phyloP scores from a whole-genome alignment of 2,329 filamentous ascomycete species.

The Paraphaeosphaeria sporulosa region DNA sequence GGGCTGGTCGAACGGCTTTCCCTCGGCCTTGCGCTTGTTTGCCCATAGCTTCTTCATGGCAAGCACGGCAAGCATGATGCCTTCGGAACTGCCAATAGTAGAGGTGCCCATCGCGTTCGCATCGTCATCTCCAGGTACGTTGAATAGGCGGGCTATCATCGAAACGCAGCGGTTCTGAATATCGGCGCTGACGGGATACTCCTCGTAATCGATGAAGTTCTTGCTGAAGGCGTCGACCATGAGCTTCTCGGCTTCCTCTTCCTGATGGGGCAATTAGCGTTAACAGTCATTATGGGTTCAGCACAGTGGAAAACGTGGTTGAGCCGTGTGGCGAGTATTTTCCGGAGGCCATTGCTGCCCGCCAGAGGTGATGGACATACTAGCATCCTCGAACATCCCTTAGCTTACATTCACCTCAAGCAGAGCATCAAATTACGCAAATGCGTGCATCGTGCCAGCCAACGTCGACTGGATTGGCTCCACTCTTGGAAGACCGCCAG shows the following conservation, averaged over 20 bases:
- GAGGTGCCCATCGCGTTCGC: conserved; percentile 82
- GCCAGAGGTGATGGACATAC: no score
- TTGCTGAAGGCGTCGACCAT: conserved; percentile 93
- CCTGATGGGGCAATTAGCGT: conserved; percentile 56
- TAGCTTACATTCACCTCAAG: no score
- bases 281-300: conserved; percentile 5
- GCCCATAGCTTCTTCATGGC: conserved; percentile 98
- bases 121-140: conserved; percentile 70
- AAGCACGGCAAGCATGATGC: conserved; percentile 76
- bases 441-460: no score
- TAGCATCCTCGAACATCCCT: no score
- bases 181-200: conserved; percentile 60
- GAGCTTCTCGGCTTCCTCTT: conserved; percentile 94
- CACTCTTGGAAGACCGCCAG: not conserved
- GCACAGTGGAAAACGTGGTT: conserved; percentile 6
- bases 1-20: conserved; percentile 79
- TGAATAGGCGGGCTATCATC: conserved; percentile 79
- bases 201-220: conserved; percentile 74
- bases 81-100: conserved; percentile 88
- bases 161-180: conserved; percentile 75
- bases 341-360: no score
- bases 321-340: no score
- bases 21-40: conserved; percentile 81
- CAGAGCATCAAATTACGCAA: no score
- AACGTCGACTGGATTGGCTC: not conserved